Evolutionary conservation across 805 yeast genomes (phyloP), one percentile per base, ranked within the genome.

Genomic region (Monosporozyma solicola): DNA sequence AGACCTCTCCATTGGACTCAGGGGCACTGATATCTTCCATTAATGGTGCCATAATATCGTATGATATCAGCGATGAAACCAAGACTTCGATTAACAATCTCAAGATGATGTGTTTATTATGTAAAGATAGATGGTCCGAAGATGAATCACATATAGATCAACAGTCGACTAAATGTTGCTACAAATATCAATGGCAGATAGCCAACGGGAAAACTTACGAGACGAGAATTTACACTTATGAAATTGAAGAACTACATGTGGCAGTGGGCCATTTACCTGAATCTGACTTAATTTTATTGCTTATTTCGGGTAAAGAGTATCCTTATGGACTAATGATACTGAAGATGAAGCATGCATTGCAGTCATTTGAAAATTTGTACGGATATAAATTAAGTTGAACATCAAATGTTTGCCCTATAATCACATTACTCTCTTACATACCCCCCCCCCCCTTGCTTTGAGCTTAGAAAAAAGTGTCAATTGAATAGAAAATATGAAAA

Each of bases 61-160:
- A 56, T 49, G 60, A 65, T 2, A 61, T 54, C 33, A 53, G 59
- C 16, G 51, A 48, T 7, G 9, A 49, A 3, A 43, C 52, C 10
- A 46, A 6, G 15, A 13, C 13, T 1, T 58, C 65, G 2, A 24
- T 57, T 10, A 66, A 61, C 45, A 66, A 66, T 49, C 50, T 67
- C 25, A 66, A 63, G 51, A 64, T 67, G 66, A 66, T 67, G 69
- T 58, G 65, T 35, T 47, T 67, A 15, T 55, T 67, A 24, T 59
- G 62, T 13, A 65, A 63, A 48, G 71, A 67, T 52, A 67, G 65
- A 53, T 67, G 71, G 71, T 51, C 53, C 5, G 69, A 64, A 37
- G 70, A 67, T 51, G 64, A 66, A 49, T 33, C 43, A 3, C 56
- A 56, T 20, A 32, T 41, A 5, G 37, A 55, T 8, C 51, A 55